Conservation (phyloP, 192 early-diverging fungal species). For the Coemansia javaensis region DNA sequence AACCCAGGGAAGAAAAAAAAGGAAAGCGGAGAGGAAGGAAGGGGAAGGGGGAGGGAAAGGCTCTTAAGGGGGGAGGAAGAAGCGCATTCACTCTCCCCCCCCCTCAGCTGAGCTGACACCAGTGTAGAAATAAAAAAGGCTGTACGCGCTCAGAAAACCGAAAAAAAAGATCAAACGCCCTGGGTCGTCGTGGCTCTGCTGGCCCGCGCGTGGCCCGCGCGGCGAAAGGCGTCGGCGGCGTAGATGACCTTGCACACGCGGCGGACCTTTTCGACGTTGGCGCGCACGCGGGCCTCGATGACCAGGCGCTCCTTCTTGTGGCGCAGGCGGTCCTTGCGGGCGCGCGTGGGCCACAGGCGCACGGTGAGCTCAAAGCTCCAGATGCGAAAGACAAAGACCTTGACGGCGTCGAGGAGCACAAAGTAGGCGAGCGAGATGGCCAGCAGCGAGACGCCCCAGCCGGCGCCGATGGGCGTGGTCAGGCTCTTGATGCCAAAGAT, state of each 20-base stretch:
- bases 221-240: constrained; percentile 29
- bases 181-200: no score
- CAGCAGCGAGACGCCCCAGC: constrained; percentile 69
- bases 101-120: no score
- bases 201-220: constrained; percentile 20
- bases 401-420: constrained; percentile 83
- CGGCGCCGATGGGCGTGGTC: constrained; percentile 62
- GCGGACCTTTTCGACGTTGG: constrained; percentile 42
- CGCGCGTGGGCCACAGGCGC: constrained; percentile 67
- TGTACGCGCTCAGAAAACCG: no score
- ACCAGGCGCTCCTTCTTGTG: constrained; percentile 49
- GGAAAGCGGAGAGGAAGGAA: no score
- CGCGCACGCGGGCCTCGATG: constrained; percentile 47
- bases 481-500: constrained; percentile 62
- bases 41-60: no score
- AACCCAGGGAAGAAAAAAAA: not conserved
- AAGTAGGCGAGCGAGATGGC: constrained; percentile 76
- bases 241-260: constrained; percentile 32
- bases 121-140: no score
- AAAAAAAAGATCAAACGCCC: constrained; percentile 3
- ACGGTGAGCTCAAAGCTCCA: constrained; percentile 93
- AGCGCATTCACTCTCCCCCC: no score
- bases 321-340: constrained; percentile 59
- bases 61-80: no score
- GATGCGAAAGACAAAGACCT: constrained; percentile 74